Evolutionary conservation across 148 eudicot species (phyloP), one percentile per base, ranked within the genome.

Genomic region (Pouteria glomerata): DNA sequence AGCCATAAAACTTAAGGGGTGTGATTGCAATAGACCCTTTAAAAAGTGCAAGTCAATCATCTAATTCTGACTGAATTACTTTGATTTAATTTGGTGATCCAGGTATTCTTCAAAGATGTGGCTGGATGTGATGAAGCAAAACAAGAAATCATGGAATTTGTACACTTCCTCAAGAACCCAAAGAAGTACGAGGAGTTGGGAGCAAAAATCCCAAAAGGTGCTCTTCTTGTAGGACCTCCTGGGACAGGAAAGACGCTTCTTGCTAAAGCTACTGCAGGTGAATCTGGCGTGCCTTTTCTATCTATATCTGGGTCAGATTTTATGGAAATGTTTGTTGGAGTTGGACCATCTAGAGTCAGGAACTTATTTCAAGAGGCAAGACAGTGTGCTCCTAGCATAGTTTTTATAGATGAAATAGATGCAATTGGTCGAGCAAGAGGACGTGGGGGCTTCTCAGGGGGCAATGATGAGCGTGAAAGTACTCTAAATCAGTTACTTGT

Each of bases 231-330:
- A 0, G 93, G 93, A 11, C 90, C 93, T 69, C 90, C 93, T n/a
- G 93, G 90, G 19, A 89, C 93, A 10, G 93, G 93, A 1, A 88
- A 88, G 74, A 88, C 89, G 14, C 90, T 88, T 71, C 88, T 88
- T 23, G 90, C 90, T 12, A 84, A 85, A 76, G 90, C 93, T 48
- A 85, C 88, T 59, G 93, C 93, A 7, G 93, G 93, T 30, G 93
- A 89, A 74, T 83, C 89, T 47, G 84, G 69, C 37, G 90, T 89
- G 33, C 90, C 90, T 53, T 89, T 89, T 52, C 73, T 89, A 15
- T 86, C 90, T 11, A 81, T 88, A 65, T 82, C 90, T 29, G 93
- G 84, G 21, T 87, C 89, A n/a, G 93, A 86, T 74, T 89, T 89
- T 75, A 80, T 86, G 85, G 93, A 89, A 61, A 84, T 86, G 93